These are phyloP conservation scores for Geranomyces variabilis DNA, from an alignment of 192 early-diverging fungal genomes.

Conservation along the genomic window DNA sequence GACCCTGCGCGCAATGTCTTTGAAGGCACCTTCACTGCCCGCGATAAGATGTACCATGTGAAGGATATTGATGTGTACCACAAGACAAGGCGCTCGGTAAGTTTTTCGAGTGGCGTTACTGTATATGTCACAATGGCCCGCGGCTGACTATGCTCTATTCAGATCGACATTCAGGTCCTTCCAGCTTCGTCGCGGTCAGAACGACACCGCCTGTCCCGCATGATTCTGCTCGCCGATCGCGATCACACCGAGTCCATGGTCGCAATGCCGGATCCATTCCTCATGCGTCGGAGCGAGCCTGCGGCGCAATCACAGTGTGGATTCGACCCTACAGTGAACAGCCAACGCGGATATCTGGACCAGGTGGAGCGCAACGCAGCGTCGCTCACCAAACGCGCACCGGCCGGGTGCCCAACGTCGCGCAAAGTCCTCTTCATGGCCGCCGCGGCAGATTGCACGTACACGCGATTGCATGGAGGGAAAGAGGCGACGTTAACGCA, in stretches of 20 bases:
- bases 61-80: slow-evolving; percentile 37
- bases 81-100: slow-evolving; percentile 26
- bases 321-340: not conserved
- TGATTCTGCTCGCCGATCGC: slow-evolving; percentile 42
- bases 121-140: slow-evolving; percentile 10
- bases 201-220: slow-evolving; percentile 22
- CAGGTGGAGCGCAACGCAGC: slow-evolving; percentile 10
- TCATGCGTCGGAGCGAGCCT: not conserved
- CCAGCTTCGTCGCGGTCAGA: slow-evolving; percentile 28
- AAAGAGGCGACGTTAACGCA: slow-evolving; percentile 49
- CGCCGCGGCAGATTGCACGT: slow-evolving; percentile 56
- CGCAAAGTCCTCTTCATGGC: slow-evolving; percentile 51
- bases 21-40: slow-evolving; percentile 34
- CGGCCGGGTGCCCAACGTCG: slow-evolving; percentile 33
- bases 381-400: slow-evolving; percentile 22
- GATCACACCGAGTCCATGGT: slow-evolving; percentile 3
- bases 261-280: not conserved
- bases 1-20: slow-evolving; percentile 16
- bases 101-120: no score
- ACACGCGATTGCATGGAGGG: slow-evolving; percentile 42
- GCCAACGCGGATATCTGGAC: not conserved
- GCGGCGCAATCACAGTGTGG: slow-evolving; percentile 9
- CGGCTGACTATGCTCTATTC: not conserved
- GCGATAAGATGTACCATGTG: slow-evolving; percentile 40
- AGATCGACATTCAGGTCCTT: slow-evolving; percentile 42